Conservation (phyloP, 1,139 yeast species). For the Diutina neorugosa region DNA sequence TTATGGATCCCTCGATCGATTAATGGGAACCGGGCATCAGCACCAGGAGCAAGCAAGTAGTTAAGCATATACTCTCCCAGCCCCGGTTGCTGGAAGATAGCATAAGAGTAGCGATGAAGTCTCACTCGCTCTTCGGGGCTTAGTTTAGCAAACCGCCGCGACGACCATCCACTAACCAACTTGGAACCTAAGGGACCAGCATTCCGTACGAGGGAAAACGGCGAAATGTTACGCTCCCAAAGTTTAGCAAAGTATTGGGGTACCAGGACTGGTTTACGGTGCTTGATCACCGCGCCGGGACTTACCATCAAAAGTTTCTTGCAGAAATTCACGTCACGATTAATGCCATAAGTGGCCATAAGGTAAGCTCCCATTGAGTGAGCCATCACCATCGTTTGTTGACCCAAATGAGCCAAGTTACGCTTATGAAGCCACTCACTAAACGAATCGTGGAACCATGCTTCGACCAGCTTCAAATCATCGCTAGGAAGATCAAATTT, state of each 20-base stretch:
- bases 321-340: constrained; percentile 29
- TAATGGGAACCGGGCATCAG: constrained; percentile 55
- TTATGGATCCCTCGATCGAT: constrained; percentile 36
- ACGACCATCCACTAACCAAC: constrained; percentile 70
- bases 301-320: constrained; percentile 38
- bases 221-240: constrained; percentile 66
- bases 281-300: constrained; percentile 53
- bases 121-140: constrained; percentile 20
- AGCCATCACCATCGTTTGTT: constrained; percentile 34
- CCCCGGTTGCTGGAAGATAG: constrained; percentile 59
- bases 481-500: constrained; percentile 13
- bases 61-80: constrained; percentile 70
- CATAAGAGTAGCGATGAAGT: constrained; percentile 56
- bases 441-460: constrained; percentile 42
- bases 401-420: constrained; percentile 13
- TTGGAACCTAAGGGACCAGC: constrained; percentile 59
- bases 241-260: constrained; percentile 54
- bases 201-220: constrained; percentile 52
- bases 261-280: constrained; percentile 28
- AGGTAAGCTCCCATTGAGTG: constrained; percentile 58
- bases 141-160: constrained; percentile 47
- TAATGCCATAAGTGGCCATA: constrained; percentile 35
- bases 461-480: constrained; percentile 27
- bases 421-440: constrained; percentile 31
- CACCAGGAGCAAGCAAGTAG: constrained; percentile 62